Evolutionary conservation across 441 rosid species (phyloP), one percentile per base, ranked within the genome.

Genomic region (Eutrema salsugineum): DNA sequence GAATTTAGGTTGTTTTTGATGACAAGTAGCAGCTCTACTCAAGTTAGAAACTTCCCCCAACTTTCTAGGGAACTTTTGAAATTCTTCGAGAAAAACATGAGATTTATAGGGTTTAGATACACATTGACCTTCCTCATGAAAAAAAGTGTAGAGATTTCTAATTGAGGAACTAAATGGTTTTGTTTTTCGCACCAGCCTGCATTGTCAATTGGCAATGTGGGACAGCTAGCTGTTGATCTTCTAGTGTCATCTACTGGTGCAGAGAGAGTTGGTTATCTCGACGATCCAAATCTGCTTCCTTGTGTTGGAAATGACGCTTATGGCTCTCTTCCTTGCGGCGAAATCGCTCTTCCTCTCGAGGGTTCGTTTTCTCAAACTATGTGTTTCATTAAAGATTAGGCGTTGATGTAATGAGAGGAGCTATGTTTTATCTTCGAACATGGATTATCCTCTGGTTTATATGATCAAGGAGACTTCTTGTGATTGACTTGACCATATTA

Each of bases 241-340:
- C 70, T 94, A 71, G 87, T 92, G 14, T 87, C 98, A 9, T 86
- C 96, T 2, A 80, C 75, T 20, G 77, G 68, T 62, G 98, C 93
- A 0, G 87, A 87, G 77, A 85, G 88, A 73, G 64, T 89, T 56
- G 91, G 96, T 28, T 90, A 84, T 79, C 82, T 94, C 38, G 96
- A 94, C 63, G 96, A 90, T 72, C 90, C 83, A 0, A 72, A 76
- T 76, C 78, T 88, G 67, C 93, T 94, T 58, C 99, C 99, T 11
- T 94, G 96, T 54, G 86, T 89, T 61, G 99, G 99, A 5, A 92
- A 92, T 62, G 96, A 89, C 28, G 89, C 99, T 56, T 90, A 86
- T 69, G 83, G 87, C 1, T 90, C 91, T 4, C 54, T 70, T 81
- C 91, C 96, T 20, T 74, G 70, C 20, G 97, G 98, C 35, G 86